Evolutionary conservation across 768 basidiomycete genomes (phyloP).

Genomic region (Tylopilus sp.): DNA sequence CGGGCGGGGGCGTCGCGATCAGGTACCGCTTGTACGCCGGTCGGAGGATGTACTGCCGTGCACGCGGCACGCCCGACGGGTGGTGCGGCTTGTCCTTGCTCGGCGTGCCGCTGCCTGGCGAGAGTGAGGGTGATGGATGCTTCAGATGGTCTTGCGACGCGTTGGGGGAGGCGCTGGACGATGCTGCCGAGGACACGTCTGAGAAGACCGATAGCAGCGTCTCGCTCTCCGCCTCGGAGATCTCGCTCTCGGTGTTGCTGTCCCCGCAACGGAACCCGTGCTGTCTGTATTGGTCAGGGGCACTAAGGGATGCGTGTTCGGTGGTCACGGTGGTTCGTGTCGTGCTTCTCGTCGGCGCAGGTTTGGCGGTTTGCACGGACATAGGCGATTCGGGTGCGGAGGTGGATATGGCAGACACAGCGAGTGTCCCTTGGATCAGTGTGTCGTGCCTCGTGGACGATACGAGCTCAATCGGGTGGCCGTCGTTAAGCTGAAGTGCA

Average conservation of each 20-base stretch:
- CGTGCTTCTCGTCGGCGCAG: constrained; percentile 9
- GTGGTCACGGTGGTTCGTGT: constrained; percentile 9
- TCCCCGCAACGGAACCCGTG: constrained; percentile 21
- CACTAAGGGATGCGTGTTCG: constrained; percentile 25
- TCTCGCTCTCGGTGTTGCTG: constrained; percentile 30
- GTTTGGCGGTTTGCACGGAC: constrained; percentile 19
- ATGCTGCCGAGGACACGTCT: constrained; percentile 33
- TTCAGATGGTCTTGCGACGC: constrained; percentile 29
- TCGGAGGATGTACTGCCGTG: constrained; percentile 68
- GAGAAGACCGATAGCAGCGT: constrained; percentile 29
- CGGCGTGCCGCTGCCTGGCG: constrained; percentile 23
- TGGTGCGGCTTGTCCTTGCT: constrained; percentile 33
- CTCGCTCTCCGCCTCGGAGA: constrained; percentile 34
- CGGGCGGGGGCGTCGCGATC: constrained; percentile 78
- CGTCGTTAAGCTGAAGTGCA: constrained; percentile 28
- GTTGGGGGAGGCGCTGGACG: constrained; percentile 30
- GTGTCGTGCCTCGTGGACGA: constrained; percentile 10
- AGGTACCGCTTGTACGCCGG: constrained; percentile 94
- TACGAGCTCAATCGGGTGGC: constrained; percentile 18
- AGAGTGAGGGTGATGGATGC: constrained; percentile 14
- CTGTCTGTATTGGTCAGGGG: constrained; percentile 25
- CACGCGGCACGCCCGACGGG: constrained; percentile 32
- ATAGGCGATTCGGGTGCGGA: constrained; percentile 42
- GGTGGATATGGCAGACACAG: constrained; percentile 55
- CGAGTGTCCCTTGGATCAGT: constrained; percentile 38